These are phyloP conservation scores for Nicotiana knightiana DNA, from an alignment of 257 asterid species.

Conservation along the genomic window DNA sequence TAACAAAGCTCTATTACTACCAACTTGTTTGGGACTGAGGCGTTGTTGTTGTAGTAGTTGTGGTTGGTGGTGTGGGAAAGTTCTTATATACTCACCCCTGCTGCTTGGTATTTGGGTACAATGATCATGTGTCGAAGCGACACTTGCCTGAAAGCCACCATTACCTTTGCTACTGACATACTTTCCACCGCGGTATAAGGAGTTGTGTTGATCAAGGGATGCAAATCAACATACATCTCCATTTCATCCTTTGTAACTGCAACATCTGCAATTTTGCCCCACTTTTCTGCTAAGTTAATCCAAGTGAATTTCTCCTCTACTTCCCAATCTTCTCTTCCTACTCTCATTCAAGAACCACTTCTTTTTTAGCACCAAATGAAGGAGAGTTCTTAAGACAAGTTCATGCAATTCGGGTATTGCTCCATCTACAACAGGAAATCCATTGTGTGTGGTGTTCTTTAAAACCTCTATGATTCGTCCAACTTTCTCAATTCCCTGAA, in stretches of 20 bases:
- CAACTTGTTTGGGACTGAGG: too few species aligned
- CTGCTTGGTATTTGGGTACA: constrained; percentile 70
- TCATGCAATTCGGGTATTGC: constrained; percentile 66
- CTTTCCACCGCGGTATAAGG: constrained; percentile 68
- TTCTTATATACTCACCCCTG: constrained; percentile 48
- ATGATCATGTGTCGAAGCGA: constrained; percentile 87
- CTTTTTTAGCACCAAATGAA: constrained; percentile 55
- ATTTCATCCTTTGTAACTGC: constrained; percentile 55
- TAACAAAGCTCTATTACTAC: background rate
- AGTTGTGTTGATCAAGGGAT: constrained; percentile 72
- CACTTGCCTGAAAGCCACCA: constrained; percentile 78
- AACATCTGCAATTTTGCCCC: constrained; percentile 61
- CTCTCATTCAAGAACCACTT: constrained; percentile 77
- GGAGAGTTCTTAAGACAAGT: constrained; percentile 69
- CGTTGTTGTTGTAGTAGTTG: background rate
- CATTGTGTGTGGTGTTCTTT: constrained; percentile 73
- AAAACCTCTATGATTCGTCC: constrained; percentile 63
- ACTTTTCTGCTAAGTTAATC: constrained; percentile 65
- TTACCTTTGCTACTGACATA: constrained; percentile 78
- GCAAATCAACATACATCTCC: constrained; percentile 80
- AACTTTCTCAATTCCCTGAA: constrained; percentile 71
- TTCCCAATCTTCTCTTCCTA: constrained; percentile 74
- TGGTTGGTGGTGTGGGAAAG: background rate
- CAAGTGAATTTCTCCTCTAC: constrained; percentile 66
- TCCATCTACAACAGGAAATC: constrained; percentile 68